Evolutionary conservation across 805 yeast genomes (phyloP).

Genomic region (Myxozyma lipomycoides): DNA sequence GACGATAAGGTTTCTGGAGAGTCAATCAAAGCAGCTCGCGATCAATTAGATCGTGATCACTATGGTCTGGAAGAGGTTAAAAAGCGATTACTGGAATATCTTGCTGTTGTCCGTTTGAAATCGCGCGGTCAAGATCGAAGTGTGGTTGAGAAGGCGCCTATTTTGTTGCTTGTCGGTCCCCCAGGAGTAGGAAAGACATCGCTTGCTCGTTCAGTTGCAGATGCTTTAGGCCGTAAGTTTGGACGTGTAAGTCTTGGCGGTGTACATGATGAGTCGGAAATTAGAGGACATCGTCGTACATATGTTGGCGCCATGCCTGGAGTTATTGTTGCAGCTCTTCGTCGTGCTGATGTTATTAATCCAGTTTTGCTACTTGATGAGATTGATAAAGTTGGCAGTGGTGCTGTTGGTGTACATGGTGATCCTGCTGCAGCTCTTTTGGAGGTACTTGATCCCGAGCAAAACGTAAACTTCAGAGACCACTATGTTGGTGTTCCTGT

Average conservation of each 20-base stretch:
- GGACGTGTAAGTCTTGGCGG: constrained; percentile 85
- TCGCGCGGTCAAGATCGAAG: constrained; percentile 22
- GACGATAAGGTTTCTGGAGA: constrained; percentile 30
- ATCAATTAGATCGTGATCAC: constrained; percentile 69
- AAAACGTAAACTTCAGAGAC: constrained; percentile 69
- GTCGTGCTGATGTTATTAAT: constrained; percentile 72
- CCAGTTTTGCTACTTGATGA: constrained; percentile 83
- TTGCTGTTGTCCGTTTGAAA: constrained; percentile 68
- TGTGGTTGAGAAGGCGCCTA: constrained; percentile 51
- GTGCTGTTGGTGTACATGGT: constrained; percentile 60
- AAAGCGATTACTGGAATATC: constrained; percentile 68
- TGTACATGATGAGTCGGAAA: constrained; percentile 80
- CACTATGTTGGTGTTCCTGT: constrained; percentile 74
- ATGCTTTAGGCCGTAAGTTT: constrained; percentile 65
- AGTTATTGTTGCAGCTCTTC: constrained; percentile 64
- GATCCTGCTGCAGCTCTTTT: constrained; percentile 87
- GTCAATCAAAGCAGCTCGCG: constrained; percentile 51
- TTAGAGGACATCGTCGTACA: constrained; percentile 85
- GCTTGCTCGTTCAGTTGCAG: constrained; percentile 75
- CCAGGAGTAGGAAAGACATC: constrained; percentile 95
- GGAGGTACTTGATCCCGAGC: constrained; percentile 89
- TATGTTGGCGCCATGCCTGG: constrained; percentile 95
- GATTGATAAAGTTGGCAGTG: constrained; percentile 62
- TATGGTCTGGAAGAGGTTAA: constrained; percentile 73
- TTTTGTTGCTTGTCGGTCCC: constrained; percentile 78